phyloP scores from a whole-genome alignment of 2,329 filamentous ascomycete genomes.

The Zymoseptoria passerinii region DNA sequence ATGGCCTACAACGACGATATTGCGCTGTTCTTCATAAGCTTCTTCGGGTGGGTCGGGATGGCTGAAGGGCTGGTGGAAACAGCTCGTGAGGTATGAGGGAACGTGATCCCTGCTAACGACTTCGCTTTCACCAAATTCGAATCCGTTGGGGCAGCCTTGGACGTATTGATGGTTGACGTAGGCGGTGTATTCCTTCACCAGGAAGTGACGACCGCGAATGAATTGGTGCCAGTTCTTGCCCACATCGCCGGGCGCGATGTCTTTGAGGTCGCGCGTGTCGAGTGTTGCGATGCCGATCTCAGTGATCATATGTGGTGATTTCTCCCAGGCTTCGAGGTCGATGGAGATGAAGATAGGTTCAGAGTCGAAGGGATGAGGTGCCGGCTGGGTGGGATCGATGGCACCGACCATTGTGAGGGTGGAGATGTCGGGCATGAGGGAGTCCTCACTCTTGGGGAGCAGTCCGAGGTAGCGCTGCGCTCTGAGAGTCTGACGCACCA shows the following conservation, averaged over 20 bases:
- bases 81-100: constrained; percentile 41
- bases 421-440: constrained; percentile 15
- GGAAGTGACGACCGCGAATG: constrained; percentile 67
- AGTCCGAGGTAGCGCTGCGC: constrained; percentile 65
- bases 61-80: constrained; percentile 51
- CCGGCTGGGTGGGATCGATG: constrained; percentile 40
- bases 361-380: constrained; percentile 42
- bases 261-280: constrained; percentile 56
- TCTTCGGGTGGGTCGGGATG: neutral
- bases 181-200: constrained; percentile 60
- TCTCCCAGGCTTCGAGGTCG: constrained; percentile 77
- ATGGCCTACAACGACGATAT: constrained; percentile 73
- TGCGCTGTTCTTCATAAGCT: constrained; percentile 38
- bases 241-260: constrained; percentile 50
- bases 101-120: constrained; percentile 43
- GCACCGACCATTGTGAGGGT: constrained; percentile 19
- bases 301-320: constrained; percentile 57
- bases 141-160: constrained; percentile 61
- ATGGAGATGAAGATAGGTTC: constrained; percentile 66
- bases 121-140: constrained; percentile 63
- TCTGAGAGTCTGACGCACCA: constrained; percentile 51
- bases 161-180: constrained; percentile 62
- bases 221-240: constrained; percentile 59
- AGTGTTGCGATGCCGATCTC: constrained; percentile 80
- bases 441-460: constrained; percentile 31